Conservation (phyloP, 2,329 filamentous ascomycete genomes). For the Fusarium irregulare region DNA sequence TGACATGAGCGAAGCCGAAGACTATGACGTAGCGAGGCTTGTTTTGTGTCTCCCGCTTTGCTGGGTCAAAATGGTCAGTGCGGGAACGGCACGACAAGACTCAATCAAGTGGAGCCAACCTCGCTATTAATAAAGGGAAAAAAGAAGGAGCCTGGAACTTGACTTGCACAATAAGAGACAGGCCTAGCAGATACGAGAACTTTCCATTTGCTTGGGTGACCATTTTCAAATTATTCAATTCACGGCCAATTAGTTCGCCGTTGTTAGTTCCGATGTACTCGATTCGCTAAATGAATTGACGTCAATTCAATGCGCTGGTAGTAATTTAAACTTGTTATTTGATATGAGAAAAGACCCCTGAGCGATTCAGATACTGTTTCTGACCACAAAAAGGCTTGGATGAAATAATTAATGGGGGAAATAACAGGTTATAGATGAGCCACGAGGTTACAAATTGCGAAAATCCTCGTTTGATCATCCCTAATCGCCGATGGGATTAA, state of each 20-base stretch:
- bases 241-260: slow-evolving; percentile 2
- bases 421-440: slow-evolving; percentile 28
- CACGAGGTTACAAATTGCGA: slow-evolving; percentile 2
- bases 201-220: slow-evolving; percentile 10
- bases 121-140: slow-evolving; percentile 2
- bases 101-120: not conserved
- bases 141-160: not conserved
- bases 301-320: slow-evolving; percentile 24
- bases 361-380: not conserved
- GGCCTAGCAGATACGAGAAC: slow-evolving; percentile 21
- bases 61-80: slow-evolving; percentile 14
- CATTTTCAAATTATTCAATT: not conserved
- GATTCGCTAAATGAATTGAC: slow-evolving; percentile 26
- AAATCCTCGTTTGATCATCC: slow-evolving; percentile 1
- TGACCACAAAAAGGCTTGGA: slow-evolving; percentile 5
- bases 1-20: slow-evolving; percentile 15
- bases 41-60: slow-evolving; percentile 1
- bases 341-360: not conserved
- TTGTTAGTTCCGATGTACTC: slow-evolving; percentile 26
- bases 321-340: slow-evolving; percentile 2
- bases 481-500: slow-evolving; percentile 27
- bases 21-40: slow-evolving; percentile 30
- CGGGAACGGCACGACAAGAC: slow-evolving; percentile 3
- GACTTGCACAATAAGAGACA: not conserved
- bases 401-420: slow-evolving; percentile 2